Evolutionary conservation across 495 filamentous ascomycete species (phyloP), one percentile per base, ranked within the genome.

Genomic region (Hyaloscypha bicolor): DNA sequence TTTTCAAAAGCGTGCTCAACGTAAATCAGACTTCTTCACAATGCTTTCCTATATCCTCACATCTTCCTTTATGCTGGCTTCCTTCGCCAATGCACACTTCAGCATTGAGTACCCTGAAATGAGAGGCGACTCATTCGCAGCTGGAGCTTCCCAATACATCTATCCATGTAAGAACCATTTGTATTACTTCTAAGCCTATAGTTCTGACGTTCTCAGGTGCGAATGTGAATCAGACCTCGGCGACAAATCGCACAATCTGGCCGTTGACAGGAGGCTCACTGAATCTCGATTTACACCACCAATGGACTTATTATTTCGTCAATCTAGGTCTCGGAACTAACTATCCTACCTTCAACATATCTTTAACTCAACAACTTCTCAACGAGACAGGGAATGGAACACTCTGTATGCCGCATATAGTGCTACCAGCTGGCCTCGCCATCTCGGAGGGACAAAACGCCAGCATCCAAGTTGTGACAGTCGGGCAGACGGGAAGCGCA

Each of bases 371-470:
- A 11, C 63, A 74, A 21, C 72, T 83, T 64, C 77, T 84, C 71
- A 91, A 90, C 76, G 80, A 80, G 65, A 88, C 87, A 1, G 87
- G 86, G 56, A 84, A 81, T 19, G 88, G 88, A 42, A 84, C 78
- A 9, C 81, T 89, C 64, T 91, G 88, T 67, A 72, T 90, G 39
- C 78, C 78, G 25, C 70, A 82, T 57, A 66, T 89, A 16, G 48
- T 69, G 16, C 62, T 87, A 6, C 84, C 81, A 60, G 73, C 72
- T 45, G 71, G 76, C 33, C 62, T 86, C 31, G 71, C 63, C 30
- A 66, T 77, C 48, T 57, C 71, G 16, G 87, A 90, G 30, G 88
- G 88, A 19, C 69, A 66, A 31, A 73, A 79, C 45, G 88, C 76
- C 12, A 81, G 75, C 45, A 67, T 90, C 58, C 88, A 90, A 74